Evolutionary conservation across 352 stramenopile species (phyloP).

Genomic region (Thraustochytrium striatum): DNA sequence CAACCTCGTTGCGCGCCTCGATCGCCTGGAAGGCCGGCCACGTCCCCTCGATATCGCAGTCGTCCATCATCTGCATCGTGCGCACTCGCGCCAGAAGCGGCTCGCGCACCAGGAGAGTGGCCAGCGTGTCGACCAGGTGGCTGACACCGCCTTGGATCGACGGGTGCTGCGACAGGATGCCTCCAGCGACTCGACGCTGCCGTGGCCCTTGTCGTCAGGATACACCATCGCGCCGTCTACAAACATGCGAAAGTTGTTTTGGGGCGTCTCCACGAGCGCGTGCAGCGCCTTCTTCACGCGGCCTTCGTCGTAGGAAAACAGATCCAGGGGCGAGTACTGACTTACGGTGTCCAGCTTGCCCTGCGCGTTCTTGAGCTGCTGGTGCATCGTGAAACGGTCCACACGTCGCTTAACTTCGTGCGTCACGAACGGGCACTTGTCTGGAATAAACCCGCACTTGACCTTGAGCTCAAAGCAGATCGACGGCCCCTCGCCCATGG

Average conservation of each 20-base stretch:
- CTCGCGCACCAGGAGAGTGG: slow-evolving; percentile 66
- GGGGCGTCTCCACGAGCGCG: slow-evolving; percentile 69
- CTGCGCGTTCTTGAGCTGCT: slow-evolving; percentile 69
- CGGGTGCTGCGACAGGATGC: slow-evolving; percentile 60
- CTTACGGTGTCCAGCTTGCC: slow-evolving; percentile 74
- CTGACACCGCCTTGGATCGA: slow-evolving; percentile 41
- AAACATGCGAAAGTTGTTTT: slow-evolving; percentile 83
- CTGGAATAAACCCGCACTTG: slow-evolving; percentile 73
- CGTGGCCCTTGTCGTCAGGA: slow-evolving; percentile 69
- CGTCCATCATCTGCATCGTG: slow-evolving; percentile 71
- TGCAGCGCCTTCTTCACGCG: slow-evolving; percentile 65
- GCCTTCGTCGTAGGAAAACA: slow-evolving; percentile 67
- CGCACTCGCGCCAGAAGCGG: slow-evolving; percentile 72
- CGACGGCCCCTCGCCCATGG: slow-evolving; percentile 24
- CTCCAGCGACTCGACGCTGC: slow-evolving; percentile 68
- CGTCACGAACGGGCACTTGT: slow-evolving; percentile 55
- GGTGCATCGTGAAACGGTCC: slow-evolving; percentile 79
- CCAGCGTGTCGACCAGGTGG: slow-evolving; percentile 68
- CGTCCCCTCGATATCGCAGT: slow-evolving; percentile 69
- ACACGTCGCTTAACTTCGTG: slow-evolving; percentile 63
- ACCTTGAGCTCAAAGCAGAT: slow-evolving; percentile 79
- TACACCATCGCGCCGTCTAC: slow-evolving; percentile 68
- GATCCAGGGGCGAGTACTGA: slow-evolving; percentile 70
- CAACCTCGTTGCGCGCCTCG: slow-evolving; percentile 1
- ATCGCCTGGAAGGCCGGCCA: slow-evolving; percentile 10